Conservation (phyloP, 2,329 filamentous ascomycete species). For the Pseudogymnoascus sp. region DNA sequence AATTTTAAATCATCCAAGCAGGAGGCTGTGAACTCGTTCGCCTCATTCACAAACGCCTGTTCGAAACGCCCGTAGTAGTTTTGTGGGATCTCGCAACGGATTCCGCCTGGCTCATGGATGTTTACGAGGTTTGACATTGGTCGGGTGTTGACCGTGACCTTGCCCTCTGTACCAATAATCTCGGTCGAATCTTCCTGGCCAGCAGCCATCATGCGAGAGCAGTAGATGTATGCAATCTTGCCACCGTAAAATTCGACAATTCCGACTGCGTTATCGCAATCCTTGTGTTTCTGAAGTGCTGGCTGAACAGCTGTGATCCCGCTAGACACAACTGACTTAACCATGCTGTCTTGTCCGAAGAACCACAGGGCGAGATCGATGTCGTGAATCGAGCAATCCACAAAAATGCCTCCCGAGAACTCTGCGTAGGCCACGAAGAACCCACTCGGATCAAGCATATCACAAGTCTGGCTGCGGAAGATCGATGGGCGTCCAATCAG, state of each 20-base stretch:
- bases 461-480: conserved; percentile 5
- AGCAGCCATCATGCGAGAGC: conserved; percentile 54
- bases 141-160: conserved; percentile 49
- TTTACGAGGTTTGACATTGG: conserved; percentile 47
- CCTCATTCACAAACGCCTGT: conserved; percentile 50
- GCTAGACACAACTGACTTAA: neutral
- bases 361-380: conserved; percentile 9
- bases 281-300: conserved; percentile 45
- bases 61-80: conserved; percentile 55
- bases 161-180: conserved; percentile 56
- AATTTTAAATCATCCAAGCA: conserved; percentile 47
- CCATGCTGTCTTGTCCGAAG: conserved; percentile 19
- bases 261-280: conserved; percentile 53
- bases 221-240: conserved; percentile 55
- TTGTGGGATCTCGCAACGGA: conserved; percentile 48
- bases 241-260: conserved; percentile 58
- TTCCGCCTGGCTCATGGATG: conserved; percentile 41
- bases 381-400: neutral
- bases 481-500: neutral
- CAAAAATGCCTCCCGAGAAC: conserved; percentile 2
- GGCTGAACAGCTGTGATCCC: conserved; percentile 49
- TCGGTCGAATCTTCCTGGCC: conserved; percentile 59
- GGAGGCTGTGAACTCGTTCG: conserved; percentile 50
- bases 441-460: conserved; percentile 4
- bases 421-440: conserved; percentile 3